These are phyloP conservation scores for Calonectria naviculata DNA, from an alignment of 2,329 filamentous ascomycete genomes.

Conservation along the genomic window DNA sequence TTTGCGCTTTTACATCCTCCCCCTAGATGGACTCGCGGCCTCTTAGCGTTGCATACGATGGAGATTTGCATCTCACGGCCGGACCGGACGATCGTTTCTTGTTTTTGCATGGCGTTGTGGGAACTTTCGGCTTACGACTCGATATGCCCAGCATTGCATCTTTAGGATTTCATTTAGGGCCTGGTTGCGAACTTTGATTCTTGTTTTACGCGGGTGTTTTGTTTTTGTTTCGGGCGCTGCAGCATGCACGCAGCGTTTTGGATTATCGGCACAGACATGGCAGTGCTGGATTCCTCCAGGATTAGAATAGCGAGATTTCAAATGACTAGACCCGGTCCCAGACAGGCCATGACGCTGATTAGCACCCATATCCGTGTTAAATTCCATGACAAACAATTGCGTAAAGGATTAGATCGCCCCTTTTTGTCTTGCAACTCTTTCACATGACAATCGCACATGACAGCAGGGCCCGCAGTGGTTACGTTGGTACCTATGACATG, in stretches of 20 bases:
- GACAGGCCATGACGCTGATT: slow-evolving; percentile 3
- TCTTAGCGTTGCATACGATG: slow-evolving; percentile 23
- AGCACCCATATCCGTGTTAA: not conserved
- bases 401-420: not conserved
- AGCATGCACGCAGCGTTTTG: slow-evolving; percentile 9
- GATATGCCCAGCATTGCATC: slow-evolving; percentile 34
- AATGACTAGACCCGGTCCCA: slow-evolving; percentile 18
- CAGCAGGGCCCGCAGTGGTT: slow-evolving; percentile 18
- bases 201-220: slow-evolving; percentile 26
- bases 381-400: not conserved
- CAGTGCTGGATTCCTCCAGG: slow-evolving; percentile 5
- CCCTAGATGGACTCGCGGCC: slow-evolving; percentile 21
- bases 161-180: slow-evolving; percentile 27
- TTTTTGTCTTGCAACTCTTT: slow-evolving; percentile 18
- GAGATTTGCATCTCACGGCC: slow-evolving; percentile 22
- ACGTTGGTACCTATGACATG: slow-evolving; percentile 20
- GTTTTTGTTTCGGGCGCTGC: slow-evolving; percentile 14
- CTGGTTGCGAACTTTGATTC: slow-evolving; percentile 25
- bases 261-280: not conserved
- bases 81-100: slow-evolving; percentile 27
- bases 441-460: slow-evolving; percentile 42
- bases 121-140: slow-evolving; percentile 17
- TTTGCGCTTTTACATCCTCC: slow-evolving; percentile 14
- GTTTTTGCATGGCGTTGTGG: slow-evolving; percentile 28
- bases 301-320: slow-evolving; percentile 10